A percentile compares a stretch with the other conserved stretches of the same genome.
These are phyloP conservation scores for Beta macrorhiza DNA, from an alignment of 179 eudicot genomes.

Conservation along the genomic window DNA sequence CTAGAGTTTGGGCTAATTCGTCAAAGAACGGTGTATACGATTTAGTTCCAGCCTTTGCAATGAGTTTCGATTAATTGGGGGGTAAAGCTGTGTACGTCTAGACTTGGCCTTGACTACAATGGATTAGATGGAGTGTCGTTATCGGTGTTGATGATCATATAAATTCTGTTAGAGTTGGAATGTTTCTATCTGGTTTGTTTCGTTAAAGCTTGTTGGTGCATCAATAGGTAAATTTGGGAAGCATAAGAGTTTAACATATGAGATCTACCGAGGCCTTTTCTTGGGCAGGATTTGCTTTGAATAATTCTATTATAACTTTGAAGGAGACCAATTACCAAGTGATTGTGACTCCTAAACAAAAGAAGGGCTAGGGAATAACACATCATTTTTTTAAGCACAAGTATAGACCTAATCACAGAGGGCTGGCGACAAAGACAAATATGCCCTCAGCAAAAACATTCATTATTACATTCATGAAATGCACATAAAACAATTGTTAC, in stretches of 20 bases:
- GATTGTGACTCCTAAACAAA: not conserved
- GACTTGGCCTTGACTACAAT: too few species aligned
- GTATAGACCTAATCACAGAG: not conserved
- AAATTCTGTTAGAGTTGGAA: not conserved
- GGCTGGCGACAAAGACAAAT: not conserved
- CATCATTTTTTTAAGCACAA: not conserved
- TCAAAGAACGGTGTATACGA: not conserved
- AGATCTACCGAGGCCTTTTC: not conserved
- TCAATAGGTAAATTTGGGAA: not conserved
- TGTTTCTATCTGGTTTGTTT: not conserved
- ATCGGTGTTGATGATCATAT: not conserved
- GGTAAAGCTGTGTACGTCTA: too few species aligned
- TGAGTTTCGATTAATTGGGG: too few species aligned
- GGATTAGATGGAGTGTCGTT: too few species aligned
- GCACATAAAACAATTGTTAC: not conserved
- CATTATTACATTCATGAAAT: not conserved
- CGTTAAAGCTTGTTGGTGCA: not conserved
- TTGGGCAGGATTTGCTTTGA: not conserved
- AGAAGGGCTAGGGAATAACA: not conserved
- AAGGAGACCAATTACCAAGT: not conserved
- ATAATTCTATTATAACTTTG: not conserved
- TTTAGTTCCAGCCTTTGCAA: not conserved
- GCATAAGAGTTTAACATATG: not conserved
- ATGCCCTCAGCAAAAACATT: not conserved
- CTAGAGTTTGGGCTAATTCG: not conserved